Percentiles rank a stretch among this genome's conserved stretches.
Conservation (phyloP, 2,329 filamentous ascomycete genomes). For the Sporothrix euskadiensis region DNA sequence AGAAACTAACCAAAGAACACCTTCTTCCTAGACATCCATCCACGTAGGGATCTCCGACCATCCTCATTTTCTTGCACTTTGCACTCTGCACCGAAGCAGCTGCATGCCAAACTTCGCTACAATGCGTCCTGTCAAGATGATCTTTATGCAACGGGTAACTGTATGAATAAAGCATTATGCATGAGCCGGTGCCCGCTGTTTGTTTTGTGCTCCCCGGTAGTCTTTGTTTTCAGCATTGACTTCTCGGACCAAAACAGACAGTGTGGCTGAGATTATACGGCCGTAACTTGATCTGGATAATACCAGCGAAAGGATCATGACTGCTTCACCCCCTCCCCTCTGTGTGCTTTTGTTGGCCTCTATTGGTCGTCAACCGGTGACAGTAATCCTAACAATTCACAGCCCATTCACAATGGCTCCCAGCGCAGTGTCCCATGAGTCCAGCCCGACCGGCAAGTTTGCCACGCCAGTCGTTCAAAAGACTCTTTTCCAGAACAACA, state of each 20-base stretch:
- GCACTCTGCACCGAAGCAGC: slow-evolving; percentile 22
- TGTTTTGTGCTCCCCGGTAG: slow-evolving; percentile 1
- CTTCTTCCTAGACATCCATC: background rate
- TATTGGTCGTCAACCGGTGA: too few species aligned
- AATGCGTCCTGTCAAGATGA: slow-evolving; percentile 31
- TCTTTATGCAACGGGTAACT: slow-evolving; percentile 31
- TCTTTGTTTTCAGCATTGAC: too few species aligned
- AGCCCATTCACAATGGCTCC: slow-evolving; percentile 67
- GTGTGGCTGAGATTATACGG: slow-evolving; percentile 45
- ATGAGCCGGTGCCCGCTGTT: slow-evolving; percentile 33
- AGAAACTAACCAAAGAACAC: background rate
- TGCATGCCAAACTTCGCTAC: slow-evolving; percentile 23
- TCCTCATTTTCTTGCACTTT: background rate
- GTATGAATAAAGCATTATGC: slow-evolving; percentile 33
- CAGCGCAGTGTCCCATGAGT: slow-evolving; percentile 51
- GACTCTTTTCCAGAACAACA: slow-evolving; percentile 47
- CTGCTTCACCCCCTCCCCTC: slow-evolving; percentile 63
- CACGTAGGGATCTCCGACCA: slow-evolving; percentile 22
- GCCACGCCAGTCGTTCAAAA: slow-evolving; percentile 44
- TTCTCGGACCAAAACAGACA: slow-evolving; percentile 12
- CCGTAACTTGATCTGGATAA: slow-evolving; percentile 42
- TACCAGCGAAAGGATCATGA: slow-evolving; percentile 93
- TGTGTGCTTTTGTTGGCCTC: slow-evolving; percentile 28
- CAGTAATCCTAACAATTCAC: slow-evolving; percentile 34
- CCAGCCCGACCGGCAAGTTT: slow-evolving; percentile 44